Conservation (phyloP, 208 protist genomes). For the Leishmania aethiopica region DNA sequence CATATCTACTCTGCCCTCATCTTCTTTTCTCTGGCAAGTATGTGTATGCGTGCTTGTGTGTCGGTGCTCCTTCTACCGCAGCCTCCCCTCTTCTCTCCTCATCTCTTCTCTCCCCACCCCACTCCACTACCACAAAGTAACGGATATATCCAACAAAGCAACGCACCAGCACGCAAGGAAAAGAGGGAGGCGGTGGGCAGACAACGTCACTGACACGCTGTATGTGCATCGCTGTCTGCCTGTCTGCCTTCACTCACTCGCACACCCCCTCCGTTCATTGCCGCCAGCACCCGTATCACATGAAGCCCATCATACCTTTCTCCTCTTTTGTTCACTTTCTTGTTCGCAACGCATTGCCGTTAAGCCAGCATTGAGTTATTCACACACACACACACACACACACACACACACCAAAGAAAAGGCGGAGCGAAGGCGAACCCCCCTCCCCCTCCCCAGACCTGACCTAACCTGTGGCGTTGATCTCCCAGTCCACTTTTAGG, state of each 20-base stretch:
- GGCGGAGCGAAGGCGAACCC: background rate
- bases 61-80: background rate
- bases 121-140: background rate
- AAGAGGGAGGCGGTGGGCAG: background rate
- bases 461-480: background rate
- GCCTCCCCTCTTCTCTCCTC: background rate
- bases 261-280: background rate
- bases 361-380: too few species aligned
- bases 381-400: background rate
- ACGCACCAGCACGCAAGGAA: background rate
- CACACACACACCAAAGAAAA: slow-evolving; percentile 1
- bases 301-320: background rate
- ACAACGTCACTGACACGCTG: background rate
- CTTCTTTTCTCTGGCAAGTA: too few species aligned
- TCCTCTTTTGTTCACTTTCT: background rate
- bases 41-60: background rate
- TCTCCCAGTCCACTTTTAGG: background rate
- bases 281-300: background rate
- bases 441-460: background rate
- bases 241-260: background rate
- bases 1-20: background rate
- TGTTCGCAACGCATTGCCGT: background rate
- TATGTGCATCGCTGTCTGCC: background rate
- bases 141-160: background rate
- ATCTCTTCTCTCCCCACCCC: background rate